Conservation (phyloP, 495 filamentous ascomycete genomes). For the Halenospora varia region DNA sequence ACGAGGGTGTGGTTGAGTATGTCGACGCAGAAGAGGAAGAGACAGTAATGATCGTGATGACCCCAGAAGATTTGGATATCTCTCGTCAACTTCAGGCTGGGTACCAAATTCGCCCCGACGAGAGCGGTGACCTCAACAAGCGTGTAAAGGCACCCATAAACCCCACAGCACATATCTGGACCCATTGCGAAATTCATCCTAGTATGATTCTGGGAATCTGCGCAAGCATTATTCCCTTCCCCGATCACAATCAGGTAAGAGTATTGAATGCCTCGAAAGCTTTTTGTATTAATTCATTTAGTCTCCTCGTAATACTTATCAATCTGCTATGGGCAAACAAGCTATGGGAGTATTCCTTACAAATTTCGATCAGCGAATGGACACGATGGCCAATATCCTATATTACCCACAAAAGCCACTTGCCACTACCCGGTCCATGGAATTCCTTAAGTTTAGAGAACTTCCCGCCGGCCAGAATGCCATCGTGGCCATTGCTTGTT, state of each 20-base stretch:
- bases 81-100: conserved; percentile 61
- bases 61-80: conserved; percentile 85
- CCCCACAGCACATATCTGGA: conserved; percentile 80
- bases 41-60: conserved; percentile 98
- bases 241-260: conserved; percentile 88
- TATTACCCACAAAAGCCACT: conserved; percentile 99
- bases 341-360: conserved; percentile 99
- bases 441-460: conserved; percentile 96
- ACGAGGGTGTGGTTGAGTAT: conserved; percentile 82
- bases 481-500: conserved; percentile 94
- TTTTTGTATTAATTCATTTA: conserved; percentile 28
- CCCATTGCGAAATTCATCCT: conserved; percentile 98
- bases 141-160: conserved; percentile 82
- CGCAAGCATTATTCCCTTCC: conserved; percentile 98
- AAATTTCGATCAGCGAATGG: conserved; percentile 93
- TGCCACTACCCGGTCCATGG: conserved; percentile 95
- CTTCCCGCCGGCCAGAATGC: conserved; percentile 96
- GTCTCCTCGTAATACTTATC: conserved; percentile 97
- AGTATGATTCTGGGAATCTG: conserved; percentile 98
- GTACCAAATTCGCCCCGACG: conserved; percentile 53
- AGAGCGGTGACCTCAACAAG: conserved; percentile 52
- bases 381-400: conserved; percentile 98
- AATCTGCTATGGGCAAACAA: conserved; percentile 99
- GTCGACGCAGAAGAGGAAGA: conserved; percentile 98
- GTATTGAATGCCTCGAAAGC: conserved; percentile 5